These are phyloP conservation scores for Pleurozium schreberi DNA, from an alignment of 225 moss, liverwort and hornwort genomes.

Conservation along the genomic window DNA sequence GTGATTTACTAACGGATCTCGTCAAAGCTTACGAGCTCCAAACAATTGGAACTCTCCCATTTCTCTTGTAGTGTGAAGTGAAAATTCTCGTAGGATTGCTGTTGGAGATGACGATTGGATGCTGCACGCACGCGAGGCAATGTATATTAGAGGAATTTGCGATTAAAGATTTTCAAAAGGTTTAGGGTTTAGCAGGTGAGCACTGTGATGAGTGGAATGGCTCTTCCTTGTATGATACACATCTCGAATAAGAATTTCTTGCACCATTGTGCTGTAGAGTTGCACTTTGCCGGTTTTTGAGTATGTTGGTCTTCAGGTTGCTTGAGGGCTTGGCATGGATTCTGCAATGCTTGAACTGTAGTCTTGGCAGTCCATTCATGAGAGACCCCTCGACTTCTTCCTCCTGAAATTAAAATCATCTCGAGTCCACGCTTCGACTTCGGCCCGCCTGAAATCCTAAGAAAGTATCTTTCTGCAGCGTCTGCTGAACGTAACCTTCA, in stretches of 20 bases:
- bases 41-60: constrained; percentile 15
- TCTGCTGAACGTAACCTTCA: background rate
- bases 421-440: too few relatives aligned
- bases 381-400: background rate
- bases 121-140: background rate
- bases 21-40: constrained; percentile 24
- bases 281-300: background rate
- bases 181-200: background rate
- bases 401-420: background rate
- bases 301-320: background rate
- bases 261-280: background rate
- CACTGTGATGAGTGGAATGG: background rate
- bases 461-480: background rate
- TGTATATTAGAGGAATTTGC: background rate
- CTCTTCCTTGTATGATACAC: background rate
- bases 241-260: background rate
- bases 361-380: background rate
- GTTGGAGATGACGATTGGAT: background rate
- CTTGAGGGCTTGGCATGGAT: too few relatives aligned
- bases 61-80: constrained; percentile 11
- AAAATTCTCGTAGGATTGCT: background rate
- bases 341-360: background rate
- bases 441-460: background rate
- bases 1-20: constrained; percentile 2
- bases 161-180: background rate